phyloP scores from a whole-genome alignment of 257 asterid species.

The Avicennia marina region DNA sequence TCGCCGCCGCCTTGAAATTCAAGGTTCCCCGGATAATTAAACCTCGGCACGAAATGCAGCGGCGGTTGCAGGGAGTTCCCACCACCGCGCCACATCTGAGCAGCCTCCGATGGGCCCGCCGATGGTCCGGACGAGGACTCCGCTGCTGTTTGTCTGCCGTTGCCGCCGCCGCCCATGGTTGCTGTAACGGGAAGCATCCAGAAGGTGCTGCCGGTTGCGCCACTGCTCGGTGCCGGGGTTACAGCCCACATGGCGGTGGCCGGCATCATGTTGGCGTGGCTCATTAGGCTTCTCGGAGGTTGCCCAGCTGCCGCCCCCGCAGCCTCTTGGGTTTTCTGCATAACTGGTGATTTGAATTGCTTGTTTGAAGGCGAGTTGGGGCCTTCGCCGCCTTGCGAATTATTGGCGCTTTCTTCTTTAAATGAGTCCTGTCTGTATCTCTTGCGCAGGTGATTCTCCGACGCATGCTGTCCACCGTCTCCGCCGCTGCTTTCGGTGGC shows the following conservation, averaged over 20 bases:
- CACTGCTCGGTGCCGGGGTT: constrained; percentile 29
- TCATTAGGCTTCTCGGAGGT: constrained; percentile 30
- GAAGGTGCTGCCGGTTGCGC: constrained; percentile 36
- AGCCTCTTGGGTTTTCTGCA: no score
- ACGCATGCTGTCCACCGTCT: constrained; percentile 29
- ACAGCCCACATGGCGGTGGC: constrained; percentile 63
- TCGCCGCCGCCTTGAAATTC: constrained; percentile 51
- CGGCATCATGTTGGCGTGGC: constrained; percentile 40
- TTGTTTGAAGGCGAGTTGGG: constrained; percentile 51
- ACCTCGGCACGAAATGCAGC: constrained; percentile 50
- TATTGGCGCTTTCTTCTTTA: constrained; percentile 43
- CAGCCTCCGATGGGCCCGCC: constrained; percentile 30
- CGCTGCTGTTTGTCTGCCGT: constrained; percentile 1
- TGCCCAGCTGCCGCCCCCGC: constrained; percentile 26
- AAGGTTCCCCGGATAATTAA: constrained; percentile 39
- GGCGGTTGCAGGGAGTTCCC: constrained; percentile 44
- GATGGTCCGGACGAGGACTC: constrained; percentile 19
- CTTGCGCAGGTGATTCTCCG: constrained; percentile 57
- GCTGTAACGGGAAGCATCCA: constrained; percentile 80
- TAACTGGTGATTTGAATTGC: constrained; percentile 36
- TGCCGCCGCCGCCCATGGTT: no score
- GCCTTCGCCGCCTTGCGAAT: constrained; percentile 40
- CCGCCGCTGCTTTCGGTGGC: constrained; percentile 40
- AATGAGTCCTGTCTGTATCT: constrained; percentile 68
- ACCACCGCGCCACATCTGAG: constrained; percentile 57